Percentiles rank a stretch among this genome's conserved stretches.
Evolutionary conservation across 768 basidiomycete genomes (phyloP).

Genomic region (Xerocomellus dryophilus): DNA sequence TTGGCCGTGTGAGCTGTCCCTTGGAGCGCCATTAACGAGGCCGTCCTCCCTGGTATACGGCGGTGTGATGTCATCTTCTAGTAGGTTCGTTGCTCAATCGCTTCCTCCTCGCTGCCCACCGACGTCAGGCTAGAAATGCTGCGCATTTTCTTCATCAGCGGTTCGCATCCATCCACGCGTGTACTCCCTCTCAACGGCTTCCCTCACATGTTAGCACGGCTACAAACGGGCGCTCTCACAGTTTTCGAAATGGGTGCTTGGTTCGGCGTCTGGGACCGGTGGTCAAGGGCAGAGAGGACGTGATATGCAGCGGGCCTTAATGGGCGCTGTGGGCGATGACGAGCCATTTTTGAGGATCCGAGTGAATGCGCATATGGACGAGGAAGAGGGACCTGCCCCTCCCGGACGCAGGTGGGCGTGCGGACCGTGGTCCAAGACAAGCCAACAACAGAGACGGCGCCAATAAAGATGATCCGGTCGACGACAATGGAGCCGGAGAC

Average conservation of each 20-base stretch:
- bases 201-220: too few relatives aligned
- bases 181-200: too few relatives aligned
- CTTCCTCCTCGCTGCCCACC: slow-evolving; percentile 13
- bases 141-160: slow-evolving; percentile 84
- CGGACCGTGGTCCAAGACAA: slow-evolving; percentile 11
- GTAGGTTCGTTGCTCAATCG: slow-evolving; percentile 24
- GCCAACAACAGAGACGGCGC: slow-evolving; percentile 10
- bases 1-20: too few relatives aligned
- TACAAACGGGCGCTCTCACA: too few relatives aligned
- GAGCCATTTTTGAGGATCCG: too few relatives aligned
- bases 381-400: slow-evolving; percentile 14
- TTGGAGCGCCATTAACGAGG: too few relatives aligned
- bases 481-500: slow-evolving; percentile 21
- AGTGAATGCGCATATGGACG: slow-evolving; percentile 36
- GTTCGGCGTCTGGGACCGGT: too few relatives aligned
- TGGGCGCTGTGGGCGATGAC: too few relatives aligned
- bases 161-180: slow-evolving; percentile 78
- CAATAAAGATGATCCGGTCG: slow-evolving; percentile 10
- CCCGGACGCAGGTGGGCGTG: slow-evolving; percentile 12
- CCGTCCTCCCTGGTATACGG: too few relatives aligned
- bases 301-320: too few relatives aligned
- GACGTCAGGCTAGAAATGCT: slow-evolving; percentile 44
- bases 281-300: too few relatives aligned
- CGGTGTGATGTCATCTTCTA: slow-evolving; percentile 13
- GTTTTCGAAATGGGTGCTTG: too few relatives aligned